Evolutionary conservation across 2,329 filamentous ascomycete genomes (phyloP), one percentile per base, ranked within the genome.

Genomic region (Periconia sp.): DNA sequence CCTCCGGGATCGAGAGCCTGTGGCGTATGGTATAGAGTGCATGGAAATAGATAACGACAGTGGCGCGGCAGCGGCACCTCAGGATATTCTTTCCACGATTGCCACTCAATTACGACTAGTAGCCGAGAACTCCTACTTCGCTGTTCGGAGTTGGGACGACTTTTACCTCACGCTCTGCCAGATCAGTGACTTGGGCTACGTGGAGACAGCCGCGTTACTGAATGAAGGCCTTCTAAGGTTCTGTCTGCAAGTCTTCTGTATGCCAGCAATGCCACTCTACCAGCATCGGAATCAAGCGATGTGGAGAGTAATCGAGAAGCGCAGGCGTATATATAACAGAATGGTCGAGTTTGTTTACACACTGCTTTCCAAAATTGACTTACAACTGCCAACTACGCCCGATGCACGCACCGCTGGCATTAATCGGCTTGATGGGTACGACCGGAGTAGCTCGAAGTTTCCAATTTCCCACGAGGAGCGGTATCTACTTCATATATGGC

Each of bases 81-180:
- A 60, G 7, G 63, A 63, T 3, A 35, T 66, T 3, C 56, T 74
- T 15, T 37, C 41, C 6, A 56, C 53, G 2, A 50, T 72, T 14
- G 49, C 54, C 2, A 47, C 42, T n/a, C 62, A 60, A 37, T 50
- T 74, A 9, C 54, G 58, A 18, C 40, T 45, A 2, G 57, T 67
- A n/a, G 63, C 60, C 15, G 52, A 64, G n/a, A 56, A 65, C n/a
- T 66, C 62, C 5, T 58, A 54, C 11, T 52, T 61, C 35, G 52
- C 55, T 46, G 44, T 59, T 14, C 66, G 66, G 19, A 69, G 64
- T 19, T 74, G 72, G 72, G 71, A 74, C 40, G 72, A 74, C 46
- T 58, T 69, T 44, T 74, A 73, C 44, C 52, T 68, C 31, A 64
- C 65, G 10, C 47, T 74, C 14, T 67, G 56, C 37, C 64, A 71